Conservation (phyloP, 1,284 basidiomycete species). For the Lignosus rhinocerotis region DNA sequence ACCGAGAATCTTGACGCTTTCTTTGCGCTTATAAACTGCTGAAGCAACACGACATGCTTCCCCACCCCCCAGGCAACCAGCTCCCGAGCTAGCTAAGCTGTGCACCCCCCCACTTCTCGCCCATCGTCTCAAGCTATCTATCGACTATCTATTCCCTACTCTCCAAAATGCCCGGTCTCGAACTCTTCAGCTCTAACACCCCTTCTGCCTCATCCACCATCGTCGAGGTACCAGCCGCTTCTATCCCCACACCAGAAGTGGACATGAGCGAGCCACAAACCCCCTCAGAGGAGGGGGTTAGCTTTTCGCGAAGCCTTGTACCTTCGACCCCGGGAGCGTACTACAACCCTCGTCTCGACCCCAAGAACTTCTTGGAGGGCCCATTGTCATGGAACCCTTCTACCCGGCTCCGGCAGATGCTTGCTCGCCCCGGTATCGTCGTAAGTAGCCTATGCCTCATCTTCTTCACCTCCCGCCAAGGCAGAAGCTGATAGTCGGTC, state of each 20-base stretch:
- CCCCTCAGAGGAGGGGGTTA: slow-evolving; percentile 1
- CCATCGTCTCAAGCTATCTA: slow-evolving; percentile 15
- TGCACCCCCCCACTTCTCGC: not conserved
- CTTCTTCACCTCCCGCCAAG: not conserved
- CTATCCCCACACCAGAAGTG: slow-evolving; percentile 9
- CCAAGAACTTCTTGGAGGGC: slow-evolving; percentile 68
- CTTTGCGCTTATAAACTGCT: slow-evolving; percentile 5
- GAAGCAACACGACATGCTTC: not conserved
- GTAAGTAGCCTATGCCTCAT: slow-evolving; percentile 42
- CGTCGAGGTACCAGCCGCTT: slow-evolving; percentile 22
- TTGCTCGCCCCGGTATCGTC: slow-evolving; percentile 74
- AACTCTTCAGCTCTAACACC: slow-evolving; percentile 38
- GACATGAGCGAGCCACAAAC: slow-evolving; percentile 14
- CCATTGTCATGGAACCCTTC: slow-evolving; percentile 66
- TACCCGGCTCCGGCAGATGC: slow-evolving; percentile 74
- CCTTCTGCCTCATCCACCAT: slow-evolving; percentile 21
- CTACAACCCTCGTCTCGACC: slow-evolving; percentile 63
- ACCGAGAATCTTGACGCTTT: not conserved
- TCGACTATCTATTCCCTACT: slow-evolving; percentile 11
- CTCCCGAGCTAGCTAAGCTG: slow-evolving; percentile 10
- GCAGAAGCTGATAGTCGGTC: not conserved
- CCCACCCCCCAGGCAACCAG: slow-evolving; percentile 8
- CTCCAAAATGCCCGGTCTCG: slow-evolving; percentile 44
- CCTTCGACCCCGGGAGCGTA: slow-evolving; percentile 36
- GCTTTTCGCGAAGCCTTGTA: slow-evolving; percentile 15